Conservation (phyloP, 345 rosid species). For the Atalantia buxifolia region DNA sequence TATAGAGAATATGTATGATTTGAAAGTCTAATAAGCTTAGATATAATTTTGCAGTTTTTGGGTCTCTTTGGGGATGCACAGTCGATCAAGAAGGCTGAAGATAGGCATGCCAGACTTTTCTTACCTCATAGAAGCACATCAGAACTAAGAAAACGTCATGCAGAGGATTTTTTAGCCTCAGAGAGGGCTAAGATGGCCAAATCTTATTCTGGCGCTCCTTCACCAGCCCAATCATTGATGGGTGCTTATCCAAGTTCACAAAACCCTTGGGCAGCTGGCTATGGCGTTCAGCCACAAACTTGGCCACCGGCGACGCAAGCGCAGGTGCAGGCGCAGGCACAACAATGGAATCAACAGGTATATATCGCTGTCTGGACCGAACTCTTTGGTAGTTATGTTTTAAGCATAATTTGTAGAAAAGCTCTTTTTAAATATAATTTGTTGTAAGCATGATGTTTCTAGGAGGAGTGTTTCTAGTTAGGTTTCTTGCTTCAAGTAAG, state of each 20-base stretch:
- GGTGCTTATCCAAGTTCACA: constrained; percentile 75
- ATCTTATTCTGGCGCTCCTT: constrained; percentile 49
- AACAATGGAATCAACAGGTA: constrained; percentile 83
- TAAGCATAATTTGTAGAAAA: not conserved
- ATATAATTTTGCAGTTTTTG: constrained; percentile 57
- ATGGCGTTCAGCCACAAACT: constrained; percentile 76
- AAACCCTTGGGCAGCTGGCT: constrained; percentile 80
- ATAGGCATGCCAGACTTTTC: constrained; percentile 78
- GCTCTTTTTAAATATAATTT: not conserved
- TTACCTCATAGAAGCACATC: constrained; percentile 58
- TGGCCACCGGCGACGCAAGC: constrained; percentile 78
- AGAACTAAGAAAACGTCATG: constrained; percentile 74
- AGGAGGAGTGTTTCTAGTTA: not conserved
- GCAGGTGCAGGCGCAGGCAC: constrained; percentile 64
- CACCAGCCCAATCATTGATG: constrained; percentile 57
- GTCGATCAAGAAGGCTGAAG: constrained; percentile 68
- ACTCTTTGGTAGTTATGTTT: not conserved
- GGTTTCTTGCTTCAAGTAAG: not conserved
- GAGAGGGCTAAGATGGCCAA: constrained; percentile 82
- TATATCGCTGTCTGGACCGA: constrained; percentile 1
- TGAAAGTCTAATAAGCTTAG: not conserved
- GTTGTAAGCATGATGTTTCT: not conserved
- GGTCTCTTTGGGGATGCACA: constrained; percentile 72
- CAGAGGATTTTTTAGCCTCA: constrained; percentile 75
- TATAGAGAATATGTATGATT: not conserved